These are phyloP conservation scores for Tillandsia fasciculata DNA, from an alignment of 176 grass and related monocot species.

Conservation along the genomic window DNA sequence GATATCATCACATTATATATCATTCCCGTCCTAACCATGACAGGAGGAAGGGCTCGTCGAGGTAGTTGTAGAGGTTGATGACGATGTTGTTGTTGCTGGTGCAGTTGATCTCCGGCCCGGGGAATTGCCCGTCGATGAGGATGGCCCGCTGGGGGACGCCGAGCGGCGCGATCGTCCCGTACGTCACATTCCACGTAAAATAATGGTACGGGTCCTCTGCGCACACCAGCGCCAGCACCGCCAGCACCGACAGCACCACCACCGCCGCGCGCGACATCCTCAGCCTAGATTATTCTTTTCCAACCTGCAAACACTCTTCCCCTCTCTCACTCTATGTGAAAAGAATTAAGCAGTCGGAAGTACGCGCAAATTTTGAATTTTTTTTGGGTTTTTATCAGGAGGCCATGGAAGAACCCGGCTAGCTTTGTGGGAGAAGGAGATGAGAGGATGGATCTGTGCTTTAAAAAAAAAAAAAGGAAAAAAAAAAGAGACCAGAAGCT, in stretches of 20 bases:
- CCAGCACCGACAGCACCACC: background rate
- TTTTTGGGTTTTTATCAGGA: background rate
- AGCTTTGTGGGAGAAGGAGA: background rate
- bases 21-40: slow-evolving; percentile 35
- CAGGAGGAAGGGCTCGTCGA: slow-evolving; percentile 80
- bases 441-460: no score
- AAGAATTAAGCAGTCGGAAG: background rate
- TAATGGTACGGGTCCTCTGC: slow-evolving; percentile 86
- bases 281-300: slow-evolving; percentile 1
- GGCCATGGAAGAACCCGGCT: slow-evolving; percentile 11
- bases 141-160: slow-evolving; percentile 50
- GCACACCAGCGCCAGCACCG: slow-evolving; percentile 15
- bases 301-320: background rate
- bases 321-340: background rate
- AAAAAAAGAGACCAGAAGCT: slow-evolving; percentile 1
- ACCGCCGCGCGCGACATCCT: slow-evolving; percentile 16
- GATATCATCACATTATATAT: background rate
- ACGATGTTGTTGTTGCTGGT: slow-evolving; percentile 87
- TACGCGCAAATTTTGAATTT: background rate
- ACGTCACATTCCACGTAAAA: slow-evolving; percentile 81
- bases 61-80: slow-evolving; percentile 78
- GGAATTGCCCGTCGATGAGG: slow-evolving; percentile 80
- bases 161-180: slow-evolving; percentile 50
- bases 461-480: background rate
- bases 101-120: slow-evolving; percentile 87